phyloP scores from a whole-genome alignment of 148 eudicot genomes.

The Salicornia ramosissima region DNA sequence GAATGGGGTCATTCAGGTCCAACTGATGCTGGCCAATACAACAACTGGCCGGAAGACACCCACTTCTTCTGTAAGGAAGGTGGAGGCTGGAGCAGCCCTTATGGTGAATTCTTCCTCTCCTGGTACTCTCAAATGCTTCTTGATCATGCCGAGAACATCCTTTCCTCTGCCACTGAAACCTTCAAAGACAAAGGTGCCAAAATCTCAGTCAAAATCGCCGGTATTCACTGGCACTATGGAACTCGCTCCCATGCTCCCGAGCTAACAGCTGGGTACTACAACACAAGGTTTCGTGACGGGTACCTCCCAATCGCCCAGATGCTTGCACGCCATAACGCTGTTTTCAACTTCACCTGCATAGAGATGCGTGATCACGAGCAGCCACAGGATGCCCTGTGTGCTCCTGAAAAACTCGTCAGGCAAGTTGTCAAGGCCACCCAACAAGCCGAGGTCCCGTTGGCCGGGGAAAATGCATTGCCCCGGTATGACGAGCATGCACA shows the following conservation, averaged over 20 bases:
- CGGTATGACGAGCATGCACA: conserved; percentile 77
- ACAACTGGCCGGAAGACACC: conserved; percentile 98
- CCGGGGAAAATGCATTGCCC: conserved; percentile 90
- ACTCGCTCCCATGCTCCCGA: conserved; percentile 91
- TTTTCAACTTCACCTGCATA: conserved; percentile 92
- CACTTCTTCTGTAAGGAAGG: conserved; percentile 73
- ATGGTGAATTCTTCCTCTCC: conserved; percentile 87
- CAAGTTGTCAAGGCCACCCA: conserved; percentile 76
- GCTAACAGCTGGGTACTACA: conserved; percentile 95
- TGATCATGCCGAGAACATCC: conserved; percentile 69
- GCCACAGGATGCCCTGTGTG: conserved; percentile 85
- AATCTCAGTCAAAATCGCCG: conserved; percentile 83
- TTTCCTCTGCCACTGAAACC: conserved; percentile 46
- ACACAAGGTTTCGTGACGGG: conserved; percentile 78
- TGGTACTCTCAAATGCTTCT: conserved; percentile 94
- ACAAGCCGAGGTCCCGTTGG: conserved; percentile 62
- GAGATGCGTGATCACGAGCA: conserved; percentile 98
- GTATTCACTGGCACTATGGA: conserved; percentile 98
- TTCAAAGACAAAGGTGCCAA: conserved; percentile 53
- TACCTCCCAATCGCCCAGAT: conserved; percentile 84
- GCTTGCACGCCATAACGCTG: conserved; percentile 72
- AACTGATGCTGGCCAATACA: conserved; percentile 85
- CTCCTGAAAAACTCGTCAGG: conserved; percentile 80
- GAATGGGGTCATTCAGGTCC: conserved; percentile 96
- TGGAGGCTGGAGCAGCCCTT: conserved; percentile 68